Percentiles rank a stretch among this genome's conserved stretches.
These are phyloP conservation scores for Henningerozyma blattae DNA, from an alignment of 805 yeast genomes.

Conservation along the genomic window DNA sequence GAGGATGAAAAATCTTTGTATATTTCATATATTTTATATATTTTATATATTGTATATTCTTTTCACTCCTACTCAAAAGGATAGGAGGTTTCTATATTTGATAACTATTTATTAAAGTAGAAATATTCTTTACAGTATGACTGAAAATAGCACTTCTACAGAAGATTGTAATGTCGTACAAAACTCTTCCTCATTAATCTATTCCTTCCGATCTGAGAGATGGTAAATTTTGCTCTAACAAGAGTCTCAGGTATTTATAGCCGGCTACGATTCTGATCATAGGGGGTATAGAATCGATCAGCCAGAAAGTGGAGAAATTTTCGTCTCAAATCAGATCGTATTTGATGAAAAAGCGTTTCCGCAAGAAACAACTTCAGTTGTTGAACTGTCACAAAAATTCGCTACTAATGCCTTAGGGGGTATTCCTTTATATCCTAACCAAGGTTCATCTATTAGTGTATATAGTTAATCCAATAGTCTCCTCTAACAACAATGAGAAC, in stretches of 20 bases:
- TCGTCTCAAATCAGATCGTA: conserved; percentile 1
- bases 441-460: conserved; percentile 1
- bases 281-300: conserved; percentile 3
- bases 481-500: not conserved
- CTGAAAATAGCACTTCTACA: no score
- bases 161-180: no score
- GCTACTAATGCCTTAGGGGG: conserved; percentile 1
- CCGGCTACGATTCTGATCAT: conserved; percentile 2
- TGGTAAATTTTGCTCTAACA: conserved; percentile 2
- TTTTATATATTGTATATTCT: no score
- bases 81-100: no score
- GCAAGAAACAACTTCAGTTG: not conserved
- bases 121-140: no score
- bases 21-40: no score
- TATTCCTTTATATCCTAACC: not conserved
- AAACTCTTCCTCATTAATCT: no score
- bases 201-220: conserved; percentile 1
- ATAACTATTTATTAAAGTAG: no score
- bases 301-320: not conserved
- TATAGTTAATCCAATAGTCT: not conserved
- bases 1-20: no score
- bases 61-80: no score
- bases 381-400: conserved; percentile 1
- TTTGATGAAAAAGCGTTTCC: conserved; percentile 6
- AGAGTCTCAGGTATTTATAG: conserved; percentile 1